A percentile compares a stretch with the other conserved stretches of the same genome.
Conservation (phyloP, 2,329 filamentous ascomycete species). For the Stagonosporopsis tanaceti region DNA sequence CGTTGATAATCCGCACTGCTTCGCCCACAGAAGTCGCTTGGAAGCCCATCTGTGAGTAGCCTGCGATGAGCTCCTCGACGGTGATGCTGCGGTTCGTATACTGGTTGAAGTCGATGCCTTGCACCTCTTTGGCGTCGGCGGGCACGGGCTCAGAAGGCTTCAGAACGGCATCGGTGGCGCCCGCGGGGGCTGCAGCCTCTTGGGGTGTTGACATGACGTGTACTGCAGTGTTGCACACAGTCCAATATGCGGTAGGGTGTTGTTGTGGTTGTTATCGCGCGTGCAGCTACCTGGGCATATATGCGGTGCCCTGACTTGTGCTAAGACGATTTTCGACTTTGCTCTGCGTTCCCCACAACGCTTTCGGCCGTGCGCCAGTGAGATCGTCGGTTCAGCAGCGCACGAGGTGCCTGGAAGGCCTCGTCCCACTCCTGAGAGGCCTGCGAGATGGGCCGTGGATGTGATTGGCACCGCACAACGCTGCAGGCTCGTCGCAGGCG, state of each 20-base stretch:
- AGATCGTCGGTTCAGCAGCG: conserved; percentile 6
- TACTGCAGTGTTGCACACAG: conserved; percentile 9
- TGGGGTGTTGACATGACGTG: conserved; percentile 33
- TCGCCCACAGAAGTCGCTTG: conserved; percentile 83
- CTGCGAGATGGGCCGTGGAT: neutral
- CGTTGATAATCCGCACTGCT: conserved; percentile 90
- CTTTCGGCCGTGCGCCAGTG: conserved; percentile 4
- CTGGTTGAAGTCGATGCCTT: conserved; percentile 91
- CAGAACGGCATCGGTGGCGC: conserved; percentile 78
- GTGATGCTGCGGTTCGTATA: conserved; percentile 78
- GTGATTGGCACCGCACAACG: neutral
- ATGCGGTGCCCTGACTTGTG: neutral
- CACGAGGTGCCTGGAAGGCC: neutral
- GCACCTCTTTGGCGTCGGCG: conserved; percentile 77
- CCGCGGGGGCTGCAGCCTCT: conserved; percentile 49
- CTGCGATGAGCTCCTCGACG: conserved; percentile 80
- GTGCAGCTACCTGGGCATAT: neutral
- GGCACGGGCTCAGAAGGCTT: conserved; percentile 85
- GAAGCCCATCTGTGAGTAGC: conserved; percentile 87
- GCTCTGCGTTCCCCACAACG: conserved; percentile 12
- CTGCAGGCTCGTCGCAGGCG: neutral
- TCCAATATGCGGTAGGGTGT: neutral
- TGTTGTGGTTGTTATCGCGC: conserved; percentile 11
- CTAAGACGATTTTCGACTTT: conserved; percentile 8
- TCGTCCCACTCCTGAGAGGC: neutral